Conservation (phyloP, 495 filamentous ascomycete genomes). For the Penicillium samsonianum region DNA sequence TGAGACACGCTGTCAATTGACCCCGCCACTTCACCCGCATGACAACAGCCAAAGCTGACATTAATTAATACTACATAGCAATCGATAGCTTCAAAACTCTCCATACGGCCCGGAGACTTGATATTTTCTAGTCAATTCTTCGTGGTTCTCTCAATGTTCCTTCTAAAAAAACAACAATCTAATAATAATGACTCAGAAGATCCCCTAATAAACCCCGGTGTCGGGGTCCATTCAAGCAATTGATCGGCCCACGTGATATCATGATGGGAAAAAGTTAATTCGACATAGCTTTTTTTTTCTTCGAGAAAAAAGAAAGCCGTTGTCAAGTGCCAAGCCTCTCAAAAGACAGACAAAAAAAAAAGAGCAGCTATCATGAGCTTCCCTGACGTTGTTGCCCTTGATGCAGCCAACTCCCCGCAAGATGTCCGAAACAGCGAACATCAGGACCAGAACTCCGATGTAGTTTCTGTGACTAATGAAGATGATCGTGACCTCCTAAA, state of each 20-base stretch:
- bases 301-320: neutral
- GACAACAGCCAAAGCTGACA: no score
- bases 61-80: no score
- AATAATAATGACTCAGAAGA: neutral
- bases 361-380: slow-evolving; percentile 1
- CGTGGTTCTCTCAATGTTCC: neutral
- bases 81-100: no score
- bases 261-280: slow-evolving; percentile 7
- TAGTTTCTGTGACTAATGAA: slow-evolving; percentile 24
- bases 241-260: slow-evolving; percentile 12
- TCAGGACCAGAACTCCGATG: slow-evolving; percentile 5
- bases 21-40: slow-evolving; percentile 7
- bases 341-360: neutral
- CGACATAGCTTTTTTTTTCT: neutral
- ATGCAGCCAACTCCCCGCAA: slow-evolving; percentile 19
- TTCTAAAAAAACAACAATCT: neutral
- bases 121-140: neutral
- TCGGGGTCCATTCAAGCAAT: slow-evolving; percentile 12
- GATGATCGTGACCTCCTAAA: slow-evolving; percentile 38
- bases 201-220: neutral
- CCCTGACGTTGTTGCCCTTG: slow-evolving; percentile 1
- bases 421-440: slow-evolving; percentile 6
- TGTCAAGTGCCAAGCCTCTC: neutral
- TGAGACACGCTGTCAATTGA: slow-evolving; percentile 7
- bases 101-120: no score